phyloP scores from a whole-genome alignment of 768 basidiomycete species.

The Mrakia frigida region DNA sequence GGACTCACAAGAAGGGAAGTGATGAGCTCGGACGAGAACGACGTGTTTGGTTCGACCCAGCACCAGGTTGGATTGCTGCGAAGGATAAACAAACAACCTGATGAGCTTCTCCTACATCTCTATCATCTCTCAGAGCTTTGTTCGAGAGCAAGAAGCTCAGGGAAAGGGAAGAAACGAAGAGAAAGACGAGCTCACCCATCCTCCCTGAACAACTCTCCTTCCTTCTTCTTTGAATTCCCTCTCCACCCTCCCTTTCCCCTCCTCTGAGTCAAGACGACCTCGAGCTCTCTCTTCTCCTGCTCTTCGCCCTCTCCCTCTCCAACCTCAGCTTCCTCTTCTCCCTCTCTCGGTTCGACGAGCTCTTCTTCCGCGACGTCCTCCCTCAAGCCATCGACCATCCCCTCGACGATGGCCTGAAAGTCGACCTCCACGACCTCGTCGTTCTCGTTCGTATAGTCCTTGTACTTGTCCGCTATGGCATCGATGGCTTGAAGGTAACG shows the following conservation, averaged over 20 bases:
- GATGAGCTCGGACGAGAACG: constrained; percentile 9
- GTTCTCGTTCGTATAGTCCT: neutral
- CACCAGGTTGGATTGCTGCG: constrained; percentile 16
- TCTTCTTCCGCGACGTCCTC: neutral
- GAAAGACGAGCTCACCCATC: neutral
- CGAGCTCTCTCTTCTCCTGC: neutral
- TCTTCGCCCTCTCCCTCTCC: constrained; percentile 20
- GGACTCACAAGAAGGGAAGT: constrained; percentile 7
- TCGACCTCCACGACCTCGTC: neutral
- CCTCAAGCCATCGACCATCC: neutral
- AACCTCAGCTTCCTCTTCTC: constrained; percentile 7
- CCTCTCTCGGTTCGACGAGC: neutral
- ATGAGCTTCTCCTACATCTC: no score
- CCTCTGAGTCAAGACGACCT: neutral
- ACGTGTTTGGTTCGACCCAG: constrained; percentile 28
- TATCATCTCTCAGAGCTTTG: no score
- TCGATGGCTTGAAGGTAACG: constrained; percentile 11
- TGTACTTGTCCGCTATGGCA: constrained; percentile 12
- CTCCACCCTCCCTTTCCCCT: neutral
- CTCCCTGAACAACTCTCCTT: neutral
- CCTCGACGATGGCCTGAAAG: constrained; percentile 6
- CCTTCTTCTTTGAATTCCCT: neutral
- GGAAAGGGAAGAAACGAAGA: neutral
- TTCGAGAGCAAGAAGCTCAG: neutral
- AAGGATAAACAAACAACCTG: neutral